Base-by-base conservation (phyloP, 1,284 basidiomycete genomes). In the Psilocybe mexicana region DNA sequence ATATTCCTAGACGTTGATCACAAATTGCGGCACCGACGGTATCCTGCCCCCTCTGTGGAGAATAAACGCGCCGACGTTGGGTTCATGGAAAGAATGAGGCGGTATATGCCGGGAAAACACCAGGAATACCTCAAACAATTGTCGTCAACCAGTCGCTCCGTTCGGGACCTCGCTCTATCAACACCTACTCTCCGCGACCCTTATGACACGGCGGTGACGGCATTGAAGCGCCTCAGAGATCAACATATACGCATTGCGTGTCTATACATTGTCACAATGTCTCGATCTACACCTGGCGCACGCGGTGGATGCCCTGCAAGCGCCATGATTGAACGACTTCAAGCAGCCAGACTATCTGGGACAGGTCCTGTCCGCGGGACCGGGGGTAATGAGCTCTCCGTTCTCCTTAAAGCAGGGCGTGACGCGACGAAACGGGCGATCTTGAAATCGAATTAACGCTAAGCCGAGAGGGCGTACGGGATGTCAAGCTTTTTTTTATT, bases 181-280 rank as follows among this genome's bases (percentile, higher is more conserved):
- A 83, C 77, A 2, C 82, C 86, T 3, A 75, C 78, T 2, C 73
- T 92, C 38, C 81, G 80, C 33, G 85, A 86, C 44, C 84, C 90
- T 26, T 98, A 95, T 73, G 92, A 98, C 71, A 74, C 76, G 25
- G 90, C 89, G 2, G 85, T 97, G 30, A 76, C 79, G 55, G 85
- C 93, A 2, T 75, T 98, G 69, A 94, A 93, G 73, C 79, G 79
- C 55, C 82, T 98, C 68, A 81, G 95, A 55, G 92, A 96, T 69
- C 81, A 84, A 60, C 96, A 98, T 72, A 93, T 98, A 80, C 86
- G 89, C 57, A 84, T 97, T 47, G 95, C 92, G 25, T 90, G 87
- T 65, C 77, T 94, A 52, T 97, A 96, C 73, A 80, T 96, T 64
- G 86, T 96, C 38, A 86, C 82, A 2, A 87, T 88, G 86, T 81